Evolutionary conservation across 306 rosid species (phyloP).

Genomic region (Vigna nakashimae): DNA sequence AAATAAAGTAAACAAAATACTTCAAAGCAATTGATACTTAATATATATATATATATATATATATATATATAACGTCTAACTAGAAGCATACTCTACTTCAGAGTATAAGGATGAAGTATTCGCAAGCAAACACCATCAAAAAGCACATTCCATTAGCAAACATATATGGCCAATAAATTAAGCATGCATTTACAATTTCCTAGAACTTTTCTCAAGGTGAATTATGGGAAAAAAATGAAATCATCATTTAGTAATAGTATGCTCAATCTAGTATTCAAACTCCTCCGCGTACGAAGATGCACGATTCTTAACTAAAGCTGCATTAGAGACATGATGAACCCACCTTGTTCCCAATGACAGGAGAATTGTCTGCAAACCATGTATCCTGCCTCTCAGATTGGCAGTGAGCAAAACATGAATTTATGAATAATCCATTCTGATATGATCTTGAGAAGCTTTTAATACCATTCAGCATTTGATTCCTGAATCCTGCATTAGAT

Average conservation of each 20-base stretch:
- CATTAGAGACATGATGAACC: conserved; percentile 25
- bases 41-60: not conserved
- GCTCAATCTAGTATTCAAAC: not conserved
- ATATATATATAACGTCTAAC: not conserved
- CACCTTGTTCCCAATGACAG: conserved; percentile 76
- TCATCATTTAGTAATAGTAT: not conserved
- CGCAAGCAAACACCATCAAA: conserved; percentile 1
- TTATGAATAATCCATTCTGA: conserved; percentile 83
- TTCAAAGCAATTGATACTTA: not conserved
- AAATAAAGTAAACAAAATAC: not conserved
- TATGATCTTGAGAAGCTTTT: conserved; percentile 62
- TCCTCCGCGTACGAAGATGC: not conserved
- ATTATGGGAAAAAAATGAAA: not conserved
- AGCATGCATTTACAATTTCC: not conserved
- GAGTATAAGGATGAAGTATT: not conserved
- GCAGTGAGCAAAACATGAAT: conserved; percentile 95
- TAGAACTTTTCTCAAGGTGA: not conserved
- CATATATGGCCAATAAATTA: not conserved
- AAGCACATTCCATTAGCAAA: not conserved
- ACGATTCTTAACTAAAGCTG: conserved; percentile 29
- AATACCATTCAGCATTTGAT: conserved; percentile 72
- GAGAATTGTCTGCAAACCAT: conserved; percentile 90
- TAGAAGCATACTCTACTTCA: not conserved
- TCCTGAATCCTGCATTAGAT: conserved; percentile 73
- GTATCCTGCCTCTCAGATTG: conserved; percentile 93